phyloP scores from a whole-genome alignment of 345 rosid genomes.

The Brassica cretica region DNA sequence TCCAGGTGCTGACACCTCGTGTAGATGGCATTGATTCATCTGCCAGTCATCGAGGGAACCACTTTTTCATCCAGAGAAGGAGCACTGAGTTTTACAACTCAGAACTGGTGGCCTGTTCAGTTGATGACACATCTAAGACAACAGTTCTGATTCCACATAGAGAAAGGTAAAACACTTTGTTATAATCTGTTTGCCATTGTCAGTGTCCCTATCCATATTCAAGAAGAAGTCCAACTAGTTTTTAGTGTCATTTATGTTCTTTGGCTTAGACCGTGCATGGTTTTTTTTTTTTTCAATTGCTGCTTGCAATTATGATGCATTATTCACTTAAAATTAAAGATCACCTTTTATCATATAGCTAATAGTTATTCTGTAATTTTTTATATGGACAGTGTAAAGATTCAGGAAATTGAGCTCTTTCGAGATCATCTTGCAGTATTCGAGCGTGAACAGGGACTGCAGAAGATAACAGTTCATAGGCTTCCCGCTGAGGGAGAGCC shows the following conservation, averaged over 20 bases:
- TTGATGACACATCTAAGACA: constrained; percentile 60
- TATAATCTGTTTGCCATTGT: neutral
- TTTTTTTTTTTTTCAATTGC: neutral
- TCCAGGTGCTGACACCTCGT: constrained; percentile 72
- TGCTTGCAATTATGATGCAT: neutral
- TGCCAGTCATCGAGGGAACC: constrained; percentile 80
- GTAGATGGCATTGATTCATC: constrained; percentile 64
- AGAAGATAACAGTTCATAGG: constrained; percentile 56
- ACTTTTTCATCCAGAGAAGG: constrained; percentile 76
- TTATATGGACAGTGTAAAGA: constrained; percentile 60
- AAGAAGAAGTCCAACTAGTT: neutral
- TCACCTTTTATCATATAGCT: constrained; percentile 17
- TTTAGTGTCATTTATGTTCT: neutral
- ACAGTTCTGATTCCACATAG: constrained; percentile 76
- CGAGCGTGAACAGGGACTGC: constrained; percentile 82
- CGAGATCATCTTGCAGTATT: constrained; percentile 69
- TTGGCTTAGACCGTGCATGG: neutral
- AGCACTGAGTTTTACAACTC: constrained; percentile 81
- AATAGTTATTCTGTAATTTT: neutral
- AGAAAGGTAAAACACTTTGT: constrained; percentile 54
- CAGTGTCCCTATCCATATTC: neutral
- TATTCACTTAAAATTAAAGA: neutral
- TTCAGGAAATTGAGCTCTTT: constrained; percentile 76
- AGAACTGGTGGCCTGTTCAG: constrained; percentile 68
- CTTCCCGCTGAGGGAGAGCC: constrained; percentile 78